phyloP scores from a whole-genome alignment of 257 asterid species.

The Salvia splendens region DNA sequence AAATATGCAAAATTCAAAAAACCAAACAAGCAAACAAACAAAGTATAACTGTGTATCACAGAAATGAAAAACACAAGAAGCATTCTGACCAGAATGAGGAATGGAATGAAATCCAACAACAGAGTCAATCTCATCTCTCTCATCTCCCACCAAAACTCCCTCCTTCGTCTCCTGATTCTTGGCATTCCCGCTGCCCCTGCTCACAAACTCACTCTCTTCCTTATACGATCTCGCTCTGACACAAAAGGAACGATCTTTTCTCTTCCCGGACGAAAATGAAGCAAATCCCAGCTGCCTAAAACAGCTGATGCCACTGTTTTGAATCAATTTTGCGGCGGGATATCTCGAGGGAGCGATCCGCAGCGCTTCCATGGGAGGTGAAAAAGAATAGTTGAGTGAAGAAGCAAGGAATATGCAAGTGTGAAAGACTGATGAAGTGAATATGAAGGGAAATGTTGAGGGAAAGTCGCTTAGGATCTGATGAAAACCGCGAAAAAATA shows the following conservation, averaged over 20 bases:
- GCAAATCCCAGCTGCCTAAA: constrained; percentile 52
- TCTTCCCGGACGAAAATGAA: constrained; percentile 32
- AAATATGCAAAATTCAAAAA: neutral
- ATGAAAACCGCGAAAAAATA: constrained; percentile 36
- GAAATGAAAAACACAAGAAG: neutral
- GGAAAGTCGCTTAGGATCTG: constrained; percentile 29
- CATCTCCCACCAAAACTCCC: constrained; percentile 49
- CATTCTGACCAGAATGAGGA: constrained; percentile 62
- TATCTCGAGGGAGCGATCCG: constrained; percentile 42
- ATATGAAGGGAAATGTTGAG: constrained; percentile 6
- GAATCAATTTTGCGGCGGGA: constrained; percentile 12
- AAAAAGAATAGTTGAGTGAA: constrained; percentile 26
- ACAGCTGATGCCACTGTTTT: constrained; percentile 23
- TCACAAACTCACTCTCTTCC: constrained; percentile 31
- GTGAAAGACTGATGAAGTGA: neutral
- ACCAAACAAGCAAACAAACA: neutral
- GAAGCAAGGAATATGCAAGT: constrained; percentile 37
- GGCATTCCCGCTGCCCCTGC: constrained; percentile 29
- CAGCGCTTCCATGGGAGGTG: constrained; percentile 51
- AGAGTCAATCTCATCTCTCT: constrained; percentile 60
- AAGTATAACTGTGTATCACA: neutral
- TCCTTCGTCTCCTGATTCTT: constrained; percentile 40
- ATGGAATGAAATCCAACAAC: constrained; percentile 66
- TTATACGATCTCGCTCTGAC: constrained; percentile 35
- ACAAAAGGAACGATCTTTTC: constrained; percentile 37